phyloP scores from a whole-genome alignment of 495 filamentous ascomycete genomes.

The Venustampulla echinocandica region DNA sequence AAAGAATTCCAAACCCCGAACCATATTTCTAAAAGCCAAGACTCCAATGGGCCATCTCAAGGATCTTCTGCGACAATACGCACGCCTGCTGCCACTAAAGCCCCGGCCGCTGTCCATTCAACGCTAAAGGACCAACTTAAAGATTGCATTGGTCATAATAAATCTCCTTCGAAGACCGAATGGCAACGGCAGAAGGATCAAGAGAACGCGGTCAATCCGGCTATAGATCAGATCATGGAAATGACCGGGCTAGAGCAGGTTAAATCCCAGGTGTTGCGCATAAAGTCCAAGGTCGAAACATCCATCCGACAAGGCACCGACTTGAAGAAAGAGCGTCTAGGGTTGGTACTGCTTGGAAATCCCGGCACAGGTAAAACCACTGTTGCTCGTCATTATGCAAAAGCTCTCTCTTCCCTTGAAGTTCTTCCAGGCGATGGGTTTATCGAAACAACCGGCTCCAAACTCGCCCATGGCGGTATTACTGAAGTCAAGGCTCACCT shows the following conservation, averaged over 20 bases:
- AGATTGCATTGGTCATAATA: conserved; percentile 9
- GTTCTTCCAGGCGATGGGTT: conserved; percentile 47
- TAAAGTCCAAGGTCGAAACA: conserved; percentile 62
- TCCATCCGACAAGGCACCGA: conserved; percentile 46
- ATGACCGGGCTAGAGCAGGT: conserved; percentile 69
- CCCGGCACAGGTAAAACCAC: conserved; percentile 86
- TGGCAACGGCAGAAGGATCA: conserved; percentile 54
- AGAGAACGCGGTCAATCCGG: conserved; percentile 39
- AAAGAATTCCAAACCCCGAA: too few species aligned
- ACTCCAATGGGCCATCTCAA: too few species aligned
- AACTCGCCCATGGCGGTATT: conserved; percentile 56
- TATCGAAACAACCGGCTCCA: conserved; percentile 59
- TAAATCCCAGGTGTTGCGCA: conserved; percentile 53
- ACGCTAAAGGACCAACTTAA: conserved; percentile 3
- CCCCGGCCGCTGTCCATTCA: too few species aligned
- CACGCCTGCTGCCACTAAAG: too few species aligned
- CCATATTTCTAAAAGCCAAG: too few species aligned
- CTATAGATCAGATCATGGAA: conserved; percentile 57
- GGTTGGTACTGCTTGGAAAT: conserved; percentile 62
- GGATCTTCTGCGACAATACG: too few species aligned
- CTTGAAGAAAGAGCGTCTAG: conserved; percentile 51
- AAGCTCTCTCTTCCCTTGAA: conserved; percentile 54
- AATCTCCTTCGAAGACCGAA: conserved; percentile 35
- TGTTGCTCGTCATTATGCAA: conserved; percentile 66
- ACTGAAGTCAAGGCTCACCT: conserved; percentile 47